Evolutionary conservation across 768 basidiomycete genomes (phyloP), one percentile per base, ranked within the genome.

Genomic region (Peribolospora baueri): DNA sequence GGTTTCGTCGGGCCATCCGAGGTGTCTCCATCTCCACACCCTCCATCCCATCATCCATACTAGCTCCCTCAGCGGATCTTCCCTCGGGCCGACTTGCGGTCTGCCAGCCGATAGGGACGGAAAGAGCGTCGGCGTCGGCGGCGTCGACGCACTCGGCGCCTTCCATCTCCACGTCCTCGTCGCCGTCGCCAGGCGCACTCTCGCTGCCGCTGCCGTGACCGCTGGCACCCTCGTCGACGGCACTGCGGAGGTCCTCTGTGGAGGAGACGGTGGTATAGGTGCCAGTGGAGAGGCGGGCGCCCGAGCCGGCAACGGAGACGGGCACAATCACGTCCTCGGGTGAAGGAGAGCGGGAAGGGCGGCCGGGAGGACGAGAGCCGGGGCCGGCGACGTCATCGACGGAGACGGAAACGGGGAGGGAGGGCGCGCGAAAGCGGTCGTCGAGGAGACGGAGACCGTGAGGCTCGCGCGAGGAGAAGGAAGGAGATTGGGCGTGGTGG

Each of bases 111-210:
- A 40, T 47, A 11, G 51, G 38, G n/a, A 37, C 38, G 11, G 51
- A 37, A 37, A 52, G 9, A 13, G 51, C 51, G n/a, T 66, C 65
- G 36, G 67, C 66, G 37, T 66, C 67, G 25, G 40, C 48, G 42
- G 47, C 56, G 56, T 11, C 54, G 54, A 41, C 53, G 52, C 48
- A 40, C 13, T 62, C 56, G 1, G 57, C 58, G 9, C 61, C 62
- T 13, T 60, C 61, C 42, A 59, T 60, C 9, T 60, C 57, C 5
- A 60, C 54, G 41, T 62, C 75, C 4, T 68, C 70, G 43, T 55
- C 59, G 42, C 52, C 55, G 46, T 61, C 60, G 5, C 42, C 50
- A 37, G 40, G 50, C 70, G 70, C 48, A 68, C 69, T 60, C 74
- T 73, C 43, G 74, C 72, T 49, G 73, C 52, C 54, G 53, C 36